Evolutionary conservation across 352 stramenopile genomes (phyloP), one percentile per base, ranked within the genome.

Genomic region (Thalassiosira ordinaria): DNA sequence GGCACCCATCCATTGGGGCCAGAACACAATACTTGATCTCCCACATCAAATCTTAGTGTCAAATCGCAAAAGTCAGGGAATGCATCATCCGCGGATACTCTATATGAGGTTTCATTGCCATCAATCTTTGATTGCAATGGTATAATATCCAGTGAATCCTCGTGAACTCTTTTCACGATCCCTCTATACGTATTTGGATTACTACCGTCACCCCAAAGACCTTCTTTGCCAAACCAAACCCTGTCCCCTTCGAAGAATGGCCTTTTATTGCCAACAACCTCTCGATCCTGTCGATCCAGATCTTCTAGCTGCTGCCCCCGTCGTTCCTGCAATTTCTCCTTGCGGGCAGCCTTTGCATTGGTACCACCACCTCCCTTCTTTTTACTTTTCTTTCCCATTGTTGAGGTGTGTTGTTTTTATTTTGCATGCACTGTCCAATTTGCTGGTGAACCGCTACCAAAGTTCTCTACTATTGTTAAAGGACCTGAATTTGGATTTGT

Each of bases 331-430:
- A 76, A 29, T 47, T 53, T 60, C 24, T 62, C 44, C 24, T 76
- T 76, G 11, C 67, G 20, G 26, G 67, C 26, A 0, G 41, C 46
- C 24, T 57, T 66, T 8, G 7, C 56, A 7, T 18, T 14, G 16
- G n/a, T n/a, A n/a, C 18, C 29, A 18, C 9, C 51, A 22, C 67
- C 55, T 31, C 57, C 57, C 16, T 65, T 66, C 18, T 49, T 60
- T 27, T 53, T 59, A 41, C 67, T 76, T 57, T 76, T 66, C 39
- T 68, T 68, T 22, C 53, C 53, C 67, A 68, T 66, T n/a, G n/a
- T n/a, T n/a, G n/a, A n/a, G n/a, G n/a, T n/a, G n/a, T n/a, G n/a
- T n/a, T n/a, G n/a, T n/a, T n/a, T n/a, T n/a, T n/a, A n/a, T n/a
- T n/a, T n/a, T n/a, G n/a, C n/a, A n/a, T n/a, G n/a, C n/a, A n/a